Evolutionary conservation across 805 yeast species (phyloP).

Genomic region (Pichia californica): DNA sequence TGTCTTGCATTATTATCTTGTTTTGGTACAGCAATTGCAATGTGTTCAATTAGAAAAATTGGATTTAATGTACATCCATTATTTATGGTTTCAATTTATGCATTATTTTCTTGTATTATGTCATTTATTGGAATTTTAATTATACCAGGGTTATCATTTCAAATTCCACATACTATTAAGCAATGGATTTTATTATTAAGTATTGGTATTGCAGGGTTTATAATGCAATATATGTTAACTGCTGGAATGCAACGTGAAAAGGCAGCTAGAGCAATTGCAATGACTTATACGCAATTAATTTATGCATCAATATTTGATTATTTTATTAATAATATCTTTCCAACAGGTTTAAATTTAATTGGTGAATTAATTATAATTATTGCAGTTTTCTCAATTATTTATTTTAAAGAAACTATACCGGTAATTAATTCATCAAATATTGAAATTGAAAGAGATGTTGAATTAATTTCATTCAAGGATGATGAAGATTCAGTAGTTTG

Average conservation of each 20-base stretch:
- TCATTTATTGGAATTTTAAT: constrained; percentile 46
- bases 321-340: constrained; percentile 64
- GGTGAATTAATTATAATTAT: constrained; percentile 67
- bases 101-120: constrained; percentile 51
- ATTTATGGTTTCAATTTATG: constrained; percentile 70
- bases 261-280: constrained; percentile 70
- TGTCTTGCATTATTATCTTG: constrained; percentile 60
- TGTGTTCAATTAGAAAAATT: constrained; percentile 64
- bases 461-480: too few species aligned
- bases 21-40: constrained; percentile 62
- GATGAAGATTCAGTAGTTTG: too few species aligned
- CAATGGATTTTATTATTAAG: constrained; percentile 61
- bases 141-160: constrained; percentile 54
- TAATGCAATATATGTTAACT: constrained; percentile 73
- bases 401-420: constrained; percentile 32
- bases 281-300: constrained; percentile 70
- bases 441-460: constrained; percentile 7
- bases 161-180: constrained; percentile 46
- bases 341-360: constrained; percentile 57
- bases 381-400: constrained; percentile 56
- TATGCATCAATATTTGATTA: constrained; percentile 76
- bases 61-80: constrained; percentile 79
- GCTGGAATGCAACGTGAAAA: constrained; percentile 77
- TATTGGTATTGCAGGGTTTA: constrained; percentile 74
- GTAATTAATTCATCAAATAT: too few species aligned